Evolutionary conservation across 1,284 basidiomycete genomes (phyloP), one percentile per base, ranked within the genome.

Genomic region (Microbotryum silenes-acaulis): DNA sequence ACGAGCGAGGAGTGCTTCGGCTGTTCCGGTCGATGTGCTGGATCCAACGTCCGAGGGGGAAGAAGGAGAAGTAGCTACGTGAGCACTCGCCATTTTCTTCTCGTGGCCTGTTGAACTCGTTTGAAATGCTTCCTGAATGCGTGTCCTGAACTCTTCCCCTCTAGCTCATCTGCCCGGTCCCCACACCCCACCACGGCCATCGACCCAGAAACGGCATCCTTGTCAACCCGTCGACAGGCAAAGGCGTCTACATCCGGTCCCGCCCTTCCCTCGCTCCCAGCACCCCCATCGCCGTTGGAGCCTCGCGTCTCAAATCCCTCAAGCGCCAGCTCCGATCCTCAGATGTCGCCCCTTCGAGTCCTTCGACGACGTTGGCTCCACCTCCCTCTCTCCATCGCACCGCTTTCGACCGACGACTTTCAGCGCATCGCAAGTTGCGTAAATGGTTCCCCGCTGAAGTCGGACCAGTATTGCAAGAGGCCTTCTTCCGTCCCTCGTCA

Each of bases 221-320:
- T 10, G 16, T 42, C 37, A 42, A 42, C 37, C 37, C 37, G 2
- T 12, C 37, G 14, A 42, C 37, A 18, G 37, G 18, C n/a, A 64
- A 64, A 45, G 66, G 56, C 5, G 59, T 62, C 56, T 67, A 67
- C 52, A 52, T 63, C 20, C 66, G 66, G 2, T 59, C 60, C 4
- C 29, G 50, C 29, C 44, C 27, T 21, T 18, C 50, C 21, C 31
- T 31, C 29, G 27, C 29, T n/a, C 7, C 18, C 45, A 46, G 21
- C 2, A 27, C 27, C 33, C 51, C 3, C 21, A 44, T 42, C 27
- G 23, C 3, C 50, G 1, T 20, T 25, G 6, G 4, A 29, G 20
- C 55, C 21, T 23, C 25, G 6, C 48, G 21, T 25, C 31, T 29
- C 37, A 42, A 42, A 42, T 23, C n/a, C 33, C 42, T 12, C 21